Conservation (phyloP, 805 yeast genomes). For the Metschnikowia rubicola region DNA sequence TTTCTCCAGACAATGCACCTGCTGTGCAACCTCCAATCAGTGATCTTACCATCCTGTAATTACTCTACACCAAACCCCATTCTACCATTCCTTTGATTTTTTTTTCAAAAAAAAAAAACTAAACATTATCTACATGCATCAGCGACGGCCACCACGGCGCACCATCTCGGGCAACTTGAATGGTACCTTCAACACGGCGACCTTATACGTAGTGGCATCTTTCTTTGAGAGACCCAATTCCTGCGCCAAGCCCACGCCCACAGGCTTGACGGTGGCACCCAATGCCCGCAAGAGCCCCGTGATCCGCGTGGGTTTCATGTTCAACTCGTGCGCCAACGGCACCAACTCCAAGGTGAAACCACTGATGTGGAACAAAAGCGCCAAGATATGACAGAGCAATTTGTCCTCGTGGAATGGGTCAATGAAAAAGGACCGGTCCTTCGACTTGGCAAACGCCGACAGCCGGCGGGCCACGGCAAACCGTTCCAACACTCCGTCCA, state of each 20-base stretch:
- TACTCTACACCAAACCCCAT: not conserved
- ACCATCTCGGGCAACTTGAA: slow-evolving; percentile 82
- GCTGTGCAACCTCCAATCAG: too few species aligned
- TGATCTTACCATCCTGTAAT: too few species aligned
- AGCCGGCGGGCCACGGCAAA: slow-evolving; percentile 58
- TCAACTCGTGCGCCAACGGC: slow-evolving; percentile 81
- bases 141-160: slow-evolving; percentile 44
- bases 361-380: slow-evolving; percentile 70
- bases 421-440: slow-evolving; percentile 69
- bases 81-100: too few species aligned
- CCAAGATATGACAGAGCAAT: slow-evolving; percentile 73
- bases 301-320: slow-evolving; percentile 72
- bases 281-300: slow-evolving; percentile 68
- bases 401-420: slow-evolving; percentile 90
- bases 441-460: slow-evolving; percentile 61
- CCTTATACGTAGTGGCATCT: slow-evolving; percentile 60
- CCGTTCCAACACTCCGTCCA: slow-evolving; percentile 67
- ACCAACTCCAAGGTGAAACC: slow-evolving; percentile 70
- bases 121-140: too few species aligned
- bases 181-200: slow-evolving; percentile 85
- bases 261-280: slow-evolving; percentile 76
- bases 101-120: too few species aligned
- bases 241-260: slow-evolving; percentile 71
- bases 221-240: slow-evolving; percentile 64
- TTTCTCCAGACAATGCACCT: too few species aligned